Conservation (phyloP, 495 filamentous ascomycete species). For the Penicillium steckii region DNA sequence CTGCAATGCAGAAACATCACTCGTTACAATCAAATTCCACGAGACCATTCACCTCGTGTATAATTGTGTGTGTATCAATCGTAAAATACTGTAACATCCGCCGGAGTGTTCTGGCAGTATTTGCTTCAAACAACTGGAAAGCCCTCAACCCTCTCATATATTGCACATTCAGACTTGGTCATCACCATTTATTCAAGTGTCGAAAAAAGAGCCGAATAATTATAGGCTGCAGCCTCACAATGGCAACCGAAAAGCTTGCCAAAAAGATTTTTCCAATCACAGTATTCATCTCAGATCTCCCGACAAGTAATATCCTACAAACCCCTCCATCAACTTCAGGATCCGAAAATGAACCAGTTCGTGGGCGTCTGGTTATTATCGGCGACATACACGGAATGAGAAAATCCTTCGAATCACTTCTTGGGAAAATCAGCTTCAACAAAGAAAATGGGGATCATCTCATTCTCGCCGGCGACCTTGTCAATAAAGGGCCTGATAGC, state of each 20-base stretch:
- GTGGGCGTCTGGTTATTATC: slow-evolving; percentile 18
- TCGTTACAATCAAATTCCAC: too few species aligned
- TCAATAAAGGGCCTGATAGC: slow-evolving; percentile 23
- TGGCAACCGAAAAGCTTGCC: background rate
- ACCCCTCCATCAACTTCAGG: background rate
- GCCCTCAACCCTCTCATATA: too few species aligned
- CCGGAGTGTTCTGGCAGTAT: too few species aligned
- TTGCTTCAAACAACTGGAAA: too few species aligned
- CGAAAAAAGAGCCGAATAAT: too few species aligned
- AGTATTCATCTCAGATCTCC: slow-evolving; percentile 23
- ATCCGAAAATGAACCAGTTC: background rate
- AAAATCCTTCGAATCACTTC: slow-evolving; percentile 18
- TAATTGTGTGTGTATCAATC: too few species aligned
- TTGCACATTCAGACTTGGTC: too few species aligned
- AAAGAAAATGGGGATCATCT: slow-evolving; percentile 17
- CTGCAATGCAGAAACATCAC: too few species aligned
- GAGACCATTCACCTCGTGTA: too few species aligned
- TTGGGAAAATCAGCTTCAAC: slow-evolving; percentile 17
- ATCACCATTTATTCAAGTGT: too few species aligned
- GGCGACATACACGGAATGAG: slow-evolving; percentile 25
- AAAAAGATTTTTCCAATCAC: slow-evolving; percentile 19
- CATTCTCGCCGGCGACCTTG: slow-evolving; percentile 15
- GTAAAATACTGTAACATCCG: too few species aligned
- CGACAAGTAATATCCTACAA: slow-evolving; percentile 8
- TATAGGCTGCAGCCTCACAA: background rate